These are phyloP conservation scores for Penicillium sp. DNA, from an alignment of 2,329 filamentous ascomycete genomes.

Conservation along the genomic window DNA sequence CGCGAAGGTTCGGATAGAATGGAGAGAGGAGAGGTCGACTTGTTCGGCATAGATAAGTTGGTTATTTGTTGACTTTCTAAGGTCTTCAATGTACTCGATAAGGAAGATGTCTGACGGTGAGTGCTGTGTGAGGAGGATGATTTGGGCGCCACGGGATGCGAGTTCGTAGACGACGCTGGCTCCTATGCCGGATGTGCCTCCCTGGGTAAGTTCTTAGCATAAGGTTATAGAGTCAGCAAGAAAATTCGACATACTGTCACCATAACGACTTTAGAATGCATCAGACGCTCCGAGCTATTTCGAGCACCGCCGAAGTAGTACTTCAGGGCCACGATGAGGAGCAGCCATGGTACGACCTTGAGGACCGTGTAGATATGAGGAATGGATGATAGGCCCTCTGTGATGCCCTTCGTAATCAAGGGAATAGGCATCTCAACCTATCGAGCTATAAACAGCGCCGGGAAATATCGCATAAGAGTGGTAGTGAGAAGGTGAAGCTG, in stretches of 20 bases:
- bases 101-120: constrained; percentile 84
- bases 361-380: constrained; percentile 59
- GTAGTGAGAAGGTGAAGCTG: constrained; percentile 6
- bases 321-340: constrained; percentile 66
- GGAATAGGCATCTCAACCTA: constrained; percentile 62
- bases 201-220: constrained; percentile 50
- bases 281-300: constrained; percentile 77
- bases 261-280: constrained; percentile 94
- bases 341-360: constrained; percentile 58
- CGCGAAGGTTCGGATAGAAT: constrained; percentile 89
- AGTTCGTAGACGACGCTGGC: constrained; percentile 75
- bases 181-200: constrained; percentile 92
- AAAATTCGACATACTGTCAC: constrained; percentile 70
- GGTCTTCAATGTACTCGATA: constrained; percentile 87
- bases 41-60: constrained; percentile 93
- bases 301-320: constrained; percentile 75
- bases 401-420: constrained; percentile 59
- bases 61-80: constrained; percentile 77
- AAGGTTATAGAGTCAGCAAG: not conserved
- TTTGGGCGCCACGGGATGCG: constrained; percentile 81
- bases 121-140: constrained; percentile 86
- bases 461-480: constrained; percentile 11
- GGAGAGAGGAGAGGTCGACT: constrained; percentile 84
- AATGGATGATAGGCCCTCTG: constrained; percentile 60
- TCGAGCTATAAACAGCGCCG: not conserved